These are phyloP conservation scores for Malus domestica DNA, from an alignment of 306 rosid species.

Conservation along the genomic window DNA sequence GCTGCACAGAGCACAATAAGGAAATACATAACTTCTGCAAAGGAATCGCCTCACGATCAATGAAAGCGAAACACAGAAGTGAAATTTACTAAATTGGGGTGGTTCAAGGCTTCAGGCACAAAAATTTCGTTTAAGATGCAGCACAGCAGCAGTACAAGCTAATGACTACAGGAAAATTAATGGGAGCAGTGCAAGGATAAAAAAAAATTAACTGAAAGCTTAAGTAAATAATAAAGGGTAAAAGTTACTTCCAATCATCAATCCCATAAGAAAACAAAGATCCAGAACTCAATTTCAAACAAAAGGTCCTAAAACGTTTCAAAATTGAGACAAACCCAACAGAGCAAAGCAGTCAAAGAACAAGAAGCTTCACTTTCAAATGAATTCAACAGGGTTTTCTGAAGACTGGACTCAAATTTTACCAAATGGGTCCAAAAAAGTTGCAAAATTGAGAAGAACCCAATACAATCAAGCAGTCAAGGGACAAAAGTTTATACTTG, in stretches of 20 bases:
- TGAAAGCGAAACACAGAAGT: neutral
- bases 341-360: neutral
- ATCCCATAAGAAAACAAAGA: neutral
- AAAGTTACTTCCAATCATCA: neutral
- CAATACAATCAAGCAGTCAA: neutral
- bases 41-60: neutral
- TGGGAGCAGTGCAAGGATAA: neutral
- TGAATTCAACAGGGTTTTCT: neutral
- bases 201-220: neutral
- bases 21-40: neutral
- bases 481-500: neutral
- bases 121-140: neutral
- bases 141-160: neutral
- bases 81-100: neutral
- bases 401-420: neutral
- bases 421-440: constrained; percentile 2
- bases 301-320: neutral
- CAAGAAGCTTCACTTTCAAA: too few species aligned
- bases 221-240: neutral
- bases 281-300: constrained; percentile 5
- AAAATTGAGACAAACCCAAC: constrained; percentile 7
- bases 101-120: neutral
- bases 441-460: constrained; percentile 2
- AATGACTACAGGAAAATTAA: neutral
- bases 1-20: neutral